Evolutionary conservation across 176 grass and related monocot species (phyloP).

Genomic region (Aegilops bicornis): DNA sequence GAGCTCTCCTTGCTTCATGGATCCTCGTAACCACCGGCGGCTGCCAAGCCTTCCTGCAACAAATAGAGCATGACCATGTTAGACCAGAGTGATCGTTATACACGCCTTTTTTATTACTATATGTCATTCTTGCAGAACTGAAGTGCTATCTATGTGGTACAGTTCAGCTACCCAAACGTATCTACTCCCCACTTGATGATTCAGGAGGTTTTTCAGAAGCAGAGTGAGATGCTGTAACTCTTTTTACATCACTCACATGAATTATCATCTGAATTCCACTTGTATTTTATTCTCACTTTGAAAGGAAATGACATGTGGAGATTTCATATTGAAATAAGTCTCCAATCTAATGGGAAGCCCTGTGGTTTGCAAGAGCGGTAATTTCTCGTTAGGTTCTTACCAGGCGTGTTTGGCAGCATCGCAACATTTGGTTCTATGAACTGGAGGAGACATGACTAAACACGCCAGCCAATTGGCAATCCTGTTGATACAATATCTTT

Average conservation of each 20-base stretch:
- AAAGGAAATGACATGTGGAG: too few species aligned
- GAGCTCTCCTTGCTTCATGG: background rate
- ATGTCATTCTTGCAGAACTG: too few species aligned
- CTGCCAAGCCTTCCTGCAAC: slow-evolving; percentile 18
- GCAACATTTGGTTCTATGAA: slow-evolving; percentile 55
- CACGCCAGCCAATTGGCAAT: slow-evolving; percentile 53
- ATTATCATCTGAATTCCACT: too few species aligned
- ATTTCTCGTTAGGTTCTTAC: slow-evolving; percentile 20
- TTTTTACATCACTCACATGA: too few species aligned
- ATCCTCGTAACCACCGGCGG: background rate
- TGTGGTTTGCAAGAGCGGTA: background rate
- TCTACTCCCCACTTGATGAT: background rate
- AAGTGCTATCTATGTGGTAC: too few species aligned
- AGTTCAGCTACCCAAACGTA: too few species aligned
- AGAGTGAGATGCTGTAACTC: background rate
- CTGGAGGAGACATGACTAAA: slow-evolving; percentile 62
- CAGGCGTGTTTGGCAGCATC: slow-evolving; percentile 47
- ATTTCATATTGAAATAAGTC: too few species aligned
- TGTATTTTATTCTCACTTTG: too few species aligned
- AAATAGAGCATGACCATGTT: background rate
- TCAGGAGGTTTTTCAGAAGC: background rate
- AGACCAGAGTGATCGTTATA: background rate
- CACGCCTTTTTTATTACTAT: too few species aligned
- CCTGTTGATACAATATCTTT: slow-evolving; percentile 50
- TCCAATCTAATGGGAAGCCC: background rate